phyloP scores from a whole-genome alignment of 2,329 filamentous ascomycete species.

The Coniochaeta pulveracea region DNA sequence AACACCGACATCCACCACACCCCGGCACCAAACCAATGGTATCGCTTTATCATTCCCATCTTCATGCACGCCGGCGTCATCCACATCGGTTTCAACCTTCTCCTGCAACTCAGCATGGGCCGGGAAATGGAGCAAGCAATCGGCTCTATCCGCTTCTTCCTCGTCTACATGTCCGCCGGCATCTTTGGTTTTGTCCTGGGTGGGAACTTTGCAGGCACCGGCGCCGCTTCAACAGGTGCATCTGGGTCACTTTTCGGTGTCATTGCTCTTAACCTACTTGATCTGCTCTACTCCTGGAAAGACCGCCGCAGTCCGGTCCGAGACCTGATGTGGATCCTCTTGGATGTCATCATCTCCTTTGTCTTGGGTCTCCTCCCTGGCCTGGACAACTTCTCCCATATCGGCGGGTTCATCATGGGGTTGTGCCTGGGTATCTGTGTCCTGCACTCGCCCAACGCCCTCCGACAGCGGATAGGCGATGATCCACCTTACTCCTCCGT shows the following conservation, averaged over 20 bases:
- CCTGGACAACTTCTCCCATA: conserved; percentile 94
- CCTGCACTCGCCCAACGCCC: conserved; percentile 73
- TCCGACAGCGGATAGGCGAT: conserved; percentile 63
- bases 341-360: conserved; percentile 84
- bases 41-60: conserved; percentile 87
- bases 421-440: conserved; percentile 77
- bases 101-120: conserved; percentile 81
- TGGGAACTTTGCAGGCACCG: conserved; percentile 79
- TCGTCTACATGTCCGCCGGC: conserved; percentile 83
- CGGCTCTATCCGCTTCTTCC: conserved; percentile 72
- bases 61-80: conserved; percentile 91
- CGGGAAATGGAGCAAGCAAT: conserved; percentile 89
- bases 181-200: conserved; percentile 96
- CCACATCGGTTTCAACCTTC: conserved; percentile 91
- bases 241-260: conserved; percentile 89
- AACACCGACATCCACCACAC: conserved; percentile 35
- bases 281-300: conserved; percentile 86
- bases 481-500: conserved; percentile 64
- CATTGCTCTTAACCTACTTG: conserved; percentile 76
- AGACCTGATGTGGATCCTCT: conserved; percentile 75
- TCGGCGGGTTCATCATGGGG: conserved; percentile 91
- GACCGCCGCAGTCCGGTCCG: conserved; percentile 65
- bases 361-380: conserved; percentile 85
- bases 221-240: conserved; percentile 74
- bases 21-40: conserved; percentile 85